Evolutionary conservation across 805 yeast genomes (phyloP), one percentile per base, ranked within the genome.

Genomic region (Debaryomyces hansenii): DNA sequence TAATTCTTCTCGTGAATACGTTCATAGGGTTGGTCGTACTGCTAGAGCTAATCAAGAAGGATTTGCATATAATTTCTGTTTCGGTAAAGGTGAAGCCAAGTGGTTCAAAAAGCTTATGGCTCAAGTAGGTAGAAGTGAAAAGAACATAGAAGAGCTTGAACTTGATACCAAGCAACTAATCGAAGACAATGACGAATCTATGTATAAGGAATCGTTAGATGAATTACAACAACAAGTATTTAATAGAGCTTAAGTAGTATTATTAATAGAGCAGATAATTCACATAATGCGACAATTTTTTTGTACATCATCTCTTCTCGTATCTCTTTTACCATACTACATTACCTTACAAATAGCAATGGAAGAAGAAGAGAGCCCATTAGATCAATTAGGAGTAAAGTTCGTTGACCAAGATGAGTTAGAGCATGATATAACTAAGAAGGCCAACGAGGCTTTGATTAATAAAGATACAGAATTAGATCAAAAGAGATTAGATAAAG

Each of bases 21-120:
- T 94, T 21, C 99, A 94, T 67, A 79, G 99, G 58, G 90, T 90
- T 34, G 99, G 99, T 35, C 84, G 99, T 72, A 91, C 98, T 0
- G 97, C 98, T 1, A 82, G 99, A 69, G 99, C 99, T 2, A 84
- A 86, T 42, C 79, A 83, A 31, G 43, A 54, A 0, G 99, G 99
- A 61, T 69, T 71, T 32, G 96, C 96, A 0, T 79, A 83, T 61
- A 86, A 82, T 40, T 63, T 92, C 20, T 73, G 84, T n/a, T 74
- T 82, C 48, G 95, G 96, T 24, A 81, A 80, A 45, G 91, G 90
- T 44, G 98, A 94, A 56, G 74, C 71, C 42, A 82, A 76, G 53
- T 86, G 88, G 85, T 75, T 77, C 49, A 71, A 72, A 42, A 75
- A 66, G 45, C 56, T 77, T 27, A 74, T 74, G 56, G 67, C 68